A percentile compares a stretch with the other conserved stretches of the same genome.
Evolutionary conservation across 768 basidiomycete genomes (phyloP).

Genomic region (Heimioporus sp.): DNA sequence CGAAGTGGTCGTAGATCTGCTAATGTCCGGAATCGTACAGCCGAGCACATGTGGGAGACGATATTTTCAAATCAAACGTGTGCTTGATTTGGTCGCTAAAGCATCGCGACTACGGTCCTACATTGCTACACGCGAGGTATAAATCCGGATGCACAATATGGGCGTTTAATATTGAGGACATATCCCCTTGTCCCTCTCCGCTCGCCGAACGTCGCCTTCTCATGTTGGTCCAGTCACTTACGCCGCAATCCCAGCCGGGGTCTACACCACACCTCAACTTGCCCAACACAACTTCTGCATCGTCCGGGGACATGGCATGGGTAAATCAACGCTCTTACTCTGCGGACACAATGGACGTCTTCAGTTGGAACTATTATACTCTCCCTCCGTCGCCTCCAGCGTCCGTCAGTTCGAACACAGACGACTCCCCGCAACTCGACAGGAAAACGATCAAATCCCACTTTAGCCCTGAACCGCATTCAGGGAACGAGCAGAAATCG

Average conservation of each 20-base stretch:
- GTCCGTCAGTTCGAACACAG: constrained; percentile 43
- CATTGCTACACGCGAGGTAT: constrained; percentile 30
- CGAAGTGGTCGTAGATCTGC: constrained; percentile 27
- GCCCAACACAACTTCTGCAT: constrained; percentile 53
- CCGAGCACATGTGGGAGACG: constrained; percentile 32
- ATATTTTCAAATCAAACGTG: constrained; percentile 32
- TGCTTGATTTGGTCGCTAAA: constrained; percentile 34
- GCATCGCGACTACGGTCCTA: constrained; percentile 23
- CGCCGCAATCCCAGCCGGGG: constrained; percentile 29
- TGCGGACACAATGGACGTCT: constrained; percentile 32
- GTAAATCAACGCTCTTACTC: constrained; percentile 43
- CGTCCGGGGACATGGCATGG: constrained; percentile 46
- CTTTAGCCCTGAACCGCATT: constrained; percentile 41
- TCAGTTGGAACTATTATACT: constrained; percentile 49
- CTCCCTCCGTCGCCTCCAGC: constrained; percentile 48
- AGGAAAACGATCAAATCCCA: constrained; percentile 52
- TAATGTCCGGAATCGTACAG: constrained; percentile 25
- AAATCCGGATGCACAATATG: constrained; percentile 26
- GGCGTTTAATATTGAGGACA: constrained; percentile 18
- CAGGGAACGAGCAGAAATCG: constrained; percentile 46
- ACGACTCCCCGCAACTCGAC: constrained; percentile 46
- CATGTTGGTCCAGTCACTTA: too few species aligned
- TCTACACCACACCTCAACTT: constrained; percentile 60
- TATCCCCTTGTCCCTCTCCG: constrained; percentile 17
- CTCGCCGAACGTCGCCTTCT: background rate